Base-by-base conservation (phyloP, 148 eudicot species). In the Dianthus caryophyllus region DNA sequence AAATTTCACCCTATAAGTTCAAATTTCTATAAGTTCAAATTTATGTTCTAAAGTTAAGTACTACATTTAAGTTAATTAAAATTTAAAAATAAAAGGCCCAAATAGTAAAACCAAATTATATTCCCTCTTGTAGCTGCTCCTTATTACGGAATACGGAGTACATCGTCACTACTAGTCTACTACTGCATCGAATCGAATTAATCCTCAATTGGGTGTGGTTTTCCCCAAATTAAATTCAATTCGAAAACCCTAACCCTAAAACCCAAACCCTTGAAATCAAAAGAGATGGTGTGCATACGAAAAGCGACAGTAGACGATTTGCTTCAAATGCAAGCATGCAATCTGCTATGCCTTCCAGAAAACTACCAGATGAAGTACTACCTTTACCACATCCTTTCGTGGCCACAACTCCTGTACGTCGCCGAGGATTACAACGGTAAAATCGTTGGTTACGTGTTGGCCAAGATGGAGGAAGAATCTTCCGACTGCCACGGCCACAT, bases 331-430 rank as follows among this genome's bases (percentile, higher is more conserved):
- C 97, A 88, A 71, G 85, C 86, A 0, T 88, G 96, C 78, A 91
- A 91, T 62, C 78, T 91, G 10, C 79, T 91, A 5, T 91, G 97
- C 61, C 83, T 91, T 11, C 97, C 96, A 1, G 97, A 91, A 60
- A 91, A 91, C 74, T 91, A 91, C 82, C 97, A 91, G 74, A 88
- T 91, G 96, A 91, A 91, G 43, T 91, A 91, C 79, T 91, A 91
- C 57, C 79, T 91, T 38, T 91, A 91, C 78, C 97, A 91, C 85
- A 88, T 91, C 31, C 90, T 91, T 17, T 86, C 97, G 1, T 91
- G 97, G 97, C 96, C 96, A 14, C 96, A 88, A 64, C 88, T 91
- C 29, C 88, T 91, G 13, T 88, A 91, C 72, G 92, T 91, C 14
- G 97, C 97, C 1, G 90, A 91, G 65, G 97, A 91, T 62, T 91